Evolutionary conservation across 352 stramenopile genomes (phyloP), one percentile per base, ranked within the genome.

Genomic region (Blastocystis sp.): DNA sequence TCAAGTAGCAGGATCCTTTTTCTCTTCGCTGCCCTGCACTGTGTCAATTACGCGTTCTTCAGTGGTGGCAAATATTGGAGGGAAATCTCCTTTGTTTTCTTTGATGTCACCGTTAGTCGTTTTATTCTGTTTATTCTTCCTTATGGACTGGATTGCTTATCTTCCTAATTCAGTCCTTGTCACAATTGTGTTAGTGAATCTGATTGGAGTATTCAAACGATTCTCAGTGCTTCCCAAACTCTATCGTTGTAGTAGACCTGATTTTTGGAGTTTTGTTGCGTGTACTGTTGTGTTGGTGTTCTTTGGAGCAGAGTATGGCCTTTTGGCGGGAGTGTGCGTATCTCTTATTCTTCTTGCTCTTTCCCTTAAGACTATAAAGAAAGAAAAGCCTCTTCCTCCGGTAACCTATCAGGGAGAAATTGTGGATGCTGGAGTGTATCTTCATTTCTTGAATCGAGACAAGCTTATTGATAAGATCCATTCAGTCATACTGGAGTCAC

Each of bases 401-500:
- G 57, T 35, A 35, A 17, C n/a, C 7, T 35, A 48, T 30, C 17
- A 70, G 24, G 60, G 60, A 70, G 33, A 40, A 40, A 40, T 44
- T 22, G 60, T 70, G 15, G 60, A 44, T 35, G 60, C 60, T 22
- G 33, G 33, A 40, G 60, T 48, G 5, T 35, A 24, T 22, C 17
- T 70, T 19, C 60, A 70, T 44, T 70, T 70, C 24, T 15, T 70
- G 60, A 70, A 70, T 44, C 24, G 60, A 24, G 60, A 70, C 24
- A 44, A 15, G 13, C 24, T 70, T 15, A 24, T 70, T 15, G 17
- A 70, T 2, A 30, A 33, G 60, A 40, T 70, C 5, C 56, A 62
- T 33, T 24, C 60, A 2, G 15, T 70, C 11, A 24, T 44, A 40
- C 6, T 22, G 24, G 40, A 70, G 24, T 35, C 24, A 5, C 33